Evolutionary conservation across 352 stramenopile species (phyloP), one percentile per base, ranked within the genome.

Genomic region (Salisapilia sapeloensis): DNA sequence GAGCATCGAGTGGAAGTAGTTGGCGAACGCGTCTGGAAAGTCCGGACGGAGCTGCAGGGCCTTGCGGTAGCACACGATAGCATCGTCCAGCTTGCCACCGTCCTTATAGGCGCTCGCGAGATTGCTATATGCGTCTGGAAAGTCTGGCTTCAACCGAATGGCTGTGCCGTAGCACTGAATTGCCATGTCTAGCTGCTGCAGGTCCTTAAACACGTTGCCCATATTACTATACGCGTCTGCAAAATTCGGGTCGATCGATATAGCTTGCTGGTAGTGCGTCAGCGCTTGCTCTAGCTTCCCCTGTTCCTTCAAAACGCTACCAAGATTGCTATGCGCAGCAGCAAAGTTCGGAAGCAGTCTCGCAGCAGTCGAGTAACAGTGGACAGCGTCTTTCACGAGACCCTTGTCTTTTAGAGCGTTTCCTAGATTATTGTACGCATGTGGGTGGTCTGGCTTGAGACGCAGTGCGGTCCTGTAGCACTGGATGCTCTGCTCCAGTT

Each of bases 341-440:
- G 87, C 85, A 42, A 96, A 96, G 15, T 69, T 61, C n/a, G 87
- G 87, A 47, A 96, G 70, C 4, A 96, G 48, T 7, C 74, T 53
- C 28, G 80, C 78, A 3, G 86, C 86, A 9, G 81, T 95, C 43
- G 85, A 79, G 50, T 94, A 94, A 56, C 83, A 96, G 50, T 95
- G 82, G 30, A 94, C 77, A n/a, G 83, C 81, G 35, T 96, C 85
- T 39, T 92, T 92, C 4, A 94, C 64, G 40, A 94, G 74, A 10
- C 85, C 85, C 33, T 91, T 87, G 55, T 93, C 76, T 37, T 91
- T 93, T n/a, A 94, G 55, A 5, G 76, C 66, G 42, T 93, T 93
- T 18, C 80, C 85, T n/a, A 95, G 33, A 36, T 95, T 96, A 60
- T 96, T 96, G 58, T 96, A 96, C 5, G 84, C 83, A 43, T 95